Base-by-base conservation (phyloP, 495 filamentous ascomycete species). In the Tuber brumale region DNA sequence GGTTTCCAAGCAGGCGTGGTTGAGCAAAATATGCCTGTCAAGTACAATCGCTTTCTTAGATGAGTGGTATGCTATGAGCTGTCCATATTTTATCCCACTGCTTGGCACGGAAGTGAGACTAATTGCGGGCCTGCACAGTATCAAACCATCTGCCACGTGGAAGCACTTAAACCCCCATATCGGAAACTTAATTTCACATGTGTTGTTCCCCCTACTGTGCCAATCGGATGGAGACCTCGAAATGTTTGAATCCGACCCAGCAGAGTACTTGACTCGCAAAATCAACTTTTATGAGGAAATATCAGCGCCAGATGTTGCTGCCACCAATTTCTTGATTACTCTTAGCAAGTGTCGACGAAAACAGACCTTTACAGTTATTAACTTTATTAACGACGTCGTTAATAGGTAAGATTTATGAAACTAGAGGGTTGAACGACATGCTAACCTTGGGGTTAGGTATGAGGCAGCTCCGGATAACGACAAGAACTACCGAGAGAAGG, bases 251-350 rank as follows among this genome's bases (percentile, higher is more conserved):
- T 89, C 91, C 8, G 95, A 99, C 78, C 95, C 95, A 1, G 92
- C 94, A 69, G 95, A 99, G 82, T 99, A 98, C 82, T 89, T 99
- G 27, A 95, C 97, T 85, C 90, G 95, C 70, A 98, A 98, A 84
- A 85, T 99, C 70, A 98, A 98, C 84, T 98, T 93, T 84, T 99
- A 96, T 83, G 95, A 99, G 85, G 95, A 99, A 82, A 93, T 97
- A 21, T 95, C 96, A 0, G 91, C 95, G 21, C 95, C 95, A 9
- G 95, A 99, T 84, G 93, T 98, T 74, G 94, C 96, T 6, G 95
- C 96, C 5, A 97, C 94, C 6, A 98, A 98, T 82, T 97, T 99
- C 86, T 85, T 99, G 77, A 92, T 97, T 75, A 93, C 93, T 37
- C 88, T 99, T 72, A 97, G 96, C 73, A 98, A 97, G 87, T 89